Conservation (phyloP, 768 basidiomycete genomes). For the Amanita phalloides region DNA sequence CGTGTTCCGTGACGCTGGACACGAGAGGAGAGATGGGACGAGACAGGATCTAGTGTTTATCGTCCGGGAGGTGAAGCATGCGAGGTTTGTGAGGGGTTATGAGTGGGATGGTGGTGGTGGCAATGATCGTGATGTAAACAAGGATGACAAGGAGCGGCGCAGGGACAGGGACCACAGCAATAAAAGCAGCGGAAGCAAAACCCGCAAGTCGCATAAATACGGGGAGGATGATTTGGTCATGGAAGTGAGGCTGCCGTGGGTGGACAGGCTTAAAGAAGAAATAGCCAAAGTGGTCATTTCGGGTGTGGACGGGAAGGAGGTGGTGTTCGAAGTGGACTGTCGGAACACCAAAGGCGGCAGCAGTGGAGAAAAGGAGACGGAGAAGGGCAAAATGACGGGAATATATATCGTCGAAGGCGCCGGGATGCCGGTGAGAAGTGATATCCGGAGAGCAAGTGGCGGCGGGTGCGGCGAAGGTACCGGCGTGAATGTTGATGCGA, state of each 20-base stretch:
- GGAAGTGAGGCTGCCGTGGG: slow-evolving; percentile 43
- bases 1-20: slow-evolving; percentile 38
- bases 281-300: slow-evolving; percentile 36
- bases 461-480: neutral
- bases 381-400: slow-evolving; percentile 30
- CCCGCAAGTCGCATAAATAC: slow-evolving; percentile 28
- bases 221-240: slow-evolving; percentile 37
- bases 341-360: slow-evolving; percentile 12
- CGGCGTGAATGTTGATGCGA: neutral
- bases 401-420: slow-evolving; percentile 19
- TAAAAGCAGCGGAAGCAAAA: neutral
- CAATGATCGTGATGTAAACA: neutral
- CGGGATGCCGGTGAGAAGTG: slow-evolving; percentile 1
- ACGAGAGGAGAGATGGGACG: slow-evolving; percentile 44
- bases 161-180: neutral
- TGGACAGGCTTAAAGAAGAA: slow-evolving; percentile 31
- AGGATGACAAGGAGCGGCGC: neutral
- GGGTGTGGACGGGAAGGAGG: slow-evolving; percentile 41
- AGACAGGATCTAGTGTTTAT: slow-evolving; percentile 54
- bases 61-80: slow-evolving; percentile 40
- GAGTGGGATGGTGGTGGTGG: slow-evolving; percentile 3
- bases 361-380: slow-evolving; percentile 23
- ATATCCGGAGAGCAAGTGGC: neutral
- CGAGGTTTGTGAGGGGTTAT: slow-evolving; percentile 14
- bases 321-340: slow-evolving; percentile 36